phyloP scores from a whole-genome alignment of 1,284 basidiomycete species.

The Pseudozyma hubeiensis region DNA sequence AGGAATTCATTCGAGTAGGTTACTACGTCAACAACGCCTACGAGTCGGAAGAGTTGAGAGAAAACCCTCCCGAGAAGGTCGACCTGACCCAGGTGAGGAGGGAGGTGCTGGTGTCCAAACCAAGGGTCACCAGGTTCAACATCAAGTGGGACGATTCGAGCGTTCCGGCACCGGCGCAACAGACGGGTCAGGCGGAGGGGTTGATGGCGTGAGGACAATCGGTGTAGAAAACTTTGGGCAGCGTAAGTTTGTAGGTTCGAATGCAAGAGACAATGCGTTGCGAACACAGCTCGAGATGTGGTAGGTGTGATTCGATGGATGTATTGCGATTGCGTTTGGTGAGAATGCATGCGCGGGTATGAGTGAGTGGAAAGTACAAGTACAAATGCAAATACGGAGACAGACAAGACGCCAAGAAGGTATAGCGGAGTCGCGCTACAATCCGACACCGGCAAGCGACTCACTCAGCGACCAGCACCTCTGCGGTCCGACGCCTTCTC shows the following conservation, averaged over 20 bases:
- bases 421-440: conserved; percentile 1
- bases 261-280: neutral
- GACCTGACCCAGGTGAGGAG: conserved; percentile 75
- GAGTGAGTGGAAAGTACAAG: too few relatives aligned
- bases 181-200: conserved; percentile 1
- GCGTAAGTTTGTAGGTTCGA: too few relatives aligned
- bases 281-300: too few relatives aligned
- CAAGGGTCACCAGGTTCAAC: conserved; percentile 85
- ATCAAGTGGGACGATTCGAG: conserved; percentile 69
- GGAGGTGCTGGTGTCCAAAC: conserved; percentile 87
- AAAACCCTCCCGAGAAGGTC: conserved; percentile 65
- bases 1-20: conserved; percentile 97
- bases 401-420: neutral
- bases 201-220: conserved; percentile 1
- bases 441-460: conserved; percentile 24
- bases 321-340: too few relatives aligned
- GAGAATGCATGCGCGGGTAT: too few relatives aligned
- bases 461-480: conserved; percentile 26
- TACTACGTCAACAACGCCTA: conserved; percentile 99
- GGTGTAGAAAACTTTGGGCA: neutral
- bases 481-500: conserved; percentile 12
- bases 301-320: neutral
- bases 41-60: conserved; percentile 80
- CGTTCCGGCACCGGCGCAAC: conserved; percentile 3
- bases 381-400: too few relatives aligned